Conservation (phyloP, 2,329 filamentous ascomycete genomes). For the Fusarium scirpi region DNA sequence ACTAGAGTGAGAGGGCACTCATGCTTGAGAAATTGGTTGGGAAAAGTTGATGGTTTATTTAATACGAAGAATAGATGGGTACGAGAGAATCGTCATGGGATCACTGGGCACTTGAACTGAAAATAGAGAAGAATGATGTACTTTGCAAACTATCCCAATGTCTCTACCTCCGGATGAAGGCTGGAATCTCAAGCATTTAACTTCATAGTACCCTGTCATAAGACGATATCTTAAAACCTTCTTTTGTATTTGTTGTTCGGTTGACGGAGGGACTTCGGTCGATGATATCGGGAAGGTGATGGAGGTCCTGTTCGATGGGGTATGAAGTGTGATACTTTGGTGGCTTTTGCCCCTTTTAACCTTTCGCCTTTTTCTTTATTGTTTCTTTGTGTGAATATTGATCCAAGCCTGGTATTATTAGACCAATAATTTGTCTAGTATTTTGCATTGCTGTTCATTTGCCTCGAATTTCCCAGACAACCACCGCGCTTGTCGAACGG, state of each 20-base stretch:
- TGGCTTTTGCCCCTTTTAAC: not conserved
- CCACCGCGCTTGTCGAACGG: not conserved
- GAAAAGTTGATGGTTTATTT: not conserved
- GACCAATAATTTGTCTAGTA: not conserved
- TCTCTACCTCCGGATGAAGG: not conserved
- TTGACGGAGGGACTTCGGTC: not conserved
- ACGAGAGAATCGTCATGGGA: not conserved
- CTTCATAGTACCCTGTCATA: not conserved
- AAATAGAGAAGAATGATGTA: not conserved
- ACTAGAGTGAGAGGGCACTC: not conserved
- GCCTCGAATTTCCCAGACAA: not conserved
- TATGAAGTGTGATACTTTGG: not conserved
- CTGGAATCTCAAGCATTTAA: not conserved
- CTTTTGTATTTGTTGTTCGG: not conserved
- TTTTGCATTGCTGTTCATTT: not conserved
- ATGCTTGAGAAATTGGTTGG: not conserved
- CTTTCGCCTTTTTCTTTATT: not conserved
- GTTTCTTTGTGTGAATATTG: not conserved
- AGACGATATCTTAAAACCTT: not conserved
- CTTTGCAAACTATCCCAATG: not conserved
- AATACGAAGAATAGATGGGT: not conserved
- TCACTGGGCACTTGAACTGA: not conserved
- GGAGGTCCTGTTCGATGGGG: not conserved
- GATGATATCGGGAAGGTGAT: not conserved
- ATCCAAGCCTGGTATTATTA: not conserved